Percentiles rank a stretch among this genome's conserved stretches.
Evolutionary conservation across 306 rosid genomes (phyloP).

Genomic region (Morella rubra): DNA sequence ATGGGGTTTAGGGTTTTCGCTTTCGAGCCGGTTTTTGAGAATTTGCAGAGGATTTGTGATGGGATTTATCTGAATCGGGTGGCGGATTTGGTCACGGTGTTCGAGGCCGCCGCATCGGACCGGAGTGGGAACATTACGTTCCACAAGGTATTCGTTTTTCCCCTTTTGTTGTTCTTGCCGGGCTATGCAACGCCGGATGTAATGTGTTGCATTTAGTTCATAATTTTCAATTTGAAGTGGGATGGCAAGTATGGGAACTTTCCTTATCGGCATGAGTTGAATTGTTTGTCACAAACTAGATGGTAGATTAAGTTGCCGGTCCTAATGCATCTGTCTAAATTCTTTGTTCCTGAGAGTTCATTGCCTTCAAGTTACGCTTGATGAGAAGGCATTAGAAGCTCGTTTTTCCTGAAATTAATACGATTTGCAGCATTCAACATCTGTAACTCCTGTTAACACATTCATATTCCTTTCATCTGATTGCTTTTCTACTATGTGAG

Average conservation of each 20-base stretch:
- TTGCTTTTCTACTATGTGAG: neutral
- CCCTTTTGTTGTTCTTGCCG: neutral
- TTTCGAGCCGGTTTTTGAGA: slow-evolving; percentile 91
- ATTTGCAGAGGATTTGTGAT: slow-evolving; percentile 91
- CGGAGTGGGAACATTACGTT: slow-evolving; percentile 75
- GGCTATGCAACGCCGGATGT: neutral
- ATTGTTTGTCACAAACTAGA: neutral
- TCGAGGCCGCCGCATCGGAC: slow-evolving; percentile 86
- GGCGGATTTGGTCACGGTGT: slow-evolving; percentile 72
- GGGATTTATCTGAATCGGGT: slow-evolving; percentile 85
- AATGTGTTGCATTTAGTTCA: neutral
- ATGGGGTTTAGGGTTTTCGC: slow-evolving; percentile 85
- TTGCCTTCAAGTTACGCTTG: neutral
- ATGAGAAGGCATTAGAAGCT: neutral
- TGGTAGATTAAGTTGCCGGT: neutral
- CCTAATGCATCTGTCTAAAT: neutral
- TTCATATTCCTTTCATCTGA: neutral
- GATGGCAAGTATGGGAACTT: neutral
- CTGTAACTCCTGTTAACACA: neutral
- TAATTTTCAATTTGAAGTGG: neutral
- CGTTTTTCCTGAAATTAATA: neutral
- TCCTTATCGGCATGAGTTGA: neutral
- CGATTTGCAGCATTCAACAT: neutral
- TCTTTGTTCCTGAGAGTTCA: neutral
- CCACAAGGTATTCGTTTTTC: slow-evolving; percentile 63